These are phyloP conservation scores for Beauveria varroae DNA, from an alignment of 2,329 filamentous ascomycete species.

Conservation along the genomic window DNA sequence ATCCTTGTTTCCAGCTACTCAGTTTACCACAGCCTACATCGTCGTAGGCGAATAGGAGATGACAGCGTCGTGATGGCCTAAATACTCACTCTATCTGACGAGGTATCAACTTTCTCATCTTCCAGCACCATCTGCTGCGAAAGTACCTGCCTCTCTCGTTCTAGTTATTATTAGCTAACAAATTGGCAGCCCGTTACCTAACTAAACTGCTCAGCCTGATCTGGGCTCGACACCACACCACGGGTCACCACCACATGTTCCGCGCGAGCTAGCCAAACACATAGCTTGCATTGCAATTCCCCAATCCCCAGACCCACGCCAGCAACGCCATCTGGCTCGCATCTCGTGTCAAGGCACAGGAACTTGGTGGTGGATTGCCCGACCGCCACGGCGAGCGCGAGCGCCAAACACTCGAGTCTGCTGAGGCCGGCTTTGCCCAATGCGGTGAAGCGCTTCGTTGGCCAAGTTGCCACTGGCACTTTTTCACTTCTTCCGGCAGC, in stretches of 20 bases:
- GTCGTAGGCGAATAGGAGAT: neutral
- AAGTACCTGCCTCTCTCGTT: neutral
- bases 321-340: neutral
- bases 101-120: no score
- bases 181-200: neutral
- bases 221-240: neutral
- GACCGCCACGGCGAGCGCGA: neutral
- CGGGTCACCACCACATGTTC: neutral
- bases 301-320: slow-evolving; percentile 1
- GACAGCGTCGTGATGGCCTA: neutral
- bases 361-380: neutral
- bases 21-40: neutral
- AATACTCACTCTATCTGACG: neutral
- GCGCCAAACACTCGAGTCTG: neutral
- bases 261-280: neutral
- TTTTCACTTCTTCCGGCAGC: neutral
- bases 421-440: neutral
- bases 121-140: no score
- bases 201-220: neutral
- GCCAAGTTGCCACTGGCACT: neutral
- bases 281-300: neutral
- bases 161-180: neutral
- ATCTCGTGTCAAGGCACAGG: neutral
- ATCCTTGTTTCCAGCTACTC: neutral
- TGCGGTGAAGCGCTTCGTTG: neutral